Evolutionary conservation across 2,329 filamentous ascomycete species (phyloP).

Genomic region (Aureobasidium subglaciale): DNA sequence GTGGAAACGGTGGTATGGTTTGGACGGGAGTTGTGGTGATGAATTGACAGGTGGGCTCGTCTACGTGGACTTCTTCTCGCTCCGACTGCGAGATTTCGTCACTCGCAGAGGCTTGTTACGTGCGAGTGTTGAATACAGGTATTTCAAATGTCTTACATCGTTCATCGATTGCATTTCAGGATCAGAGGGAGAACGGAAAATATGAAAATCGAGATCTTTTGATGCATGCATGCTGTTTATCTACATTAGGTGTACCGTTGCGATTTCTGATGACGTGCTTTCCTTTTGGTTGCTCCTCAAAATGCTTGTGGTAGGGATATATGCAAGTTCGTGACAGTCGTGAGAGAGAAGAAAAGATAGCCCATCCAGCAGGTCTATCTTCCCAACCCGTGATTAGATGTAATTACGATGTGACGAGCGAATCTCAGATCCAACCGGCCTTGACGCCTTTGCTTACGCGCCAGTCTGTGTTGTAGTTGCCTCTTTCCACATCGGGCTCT

Average conservation of each 20-base stretch:
- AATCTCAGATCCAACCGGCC: slow-evolving; percentile 5
- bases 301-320: not conserved
- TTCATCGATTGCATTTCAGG: too few species aligned
- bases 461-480: slow-evolving; percentile 4
- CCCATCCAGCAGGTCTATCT: not conserved
- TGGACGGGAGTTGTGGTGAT: too few species aligned
- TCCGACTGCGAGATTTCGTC: not conserved
- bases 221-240: too few species aligned
- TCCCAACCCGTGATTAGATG: not conserved
- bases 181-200: too few species aligned
- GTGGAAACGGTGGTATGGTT: too few species aligned
- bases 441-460: slow-evolving; percentile 7
- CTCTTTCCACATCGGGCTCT: not conserved
- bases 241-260: not conserved
- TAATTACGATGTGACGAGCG: not conserved
- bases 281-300: not conserved
- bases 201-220: too few species aligned
- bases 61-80: not conserved
- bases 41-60: too few species aligned
- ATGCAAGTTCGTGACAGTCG: slow-evolving; percentile 8
- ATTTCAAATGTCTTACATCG: not conserved
- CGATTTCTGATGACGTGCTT: not conserved
- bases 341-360: not conserved
- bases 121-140: not conserved
- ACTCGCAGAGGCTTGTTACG: not conserved